These are phyloP conservation scores for Cyberlindnera japonica DNA, from an alignment of 805 yeast species.

Conservation along the genomic window DNA sequence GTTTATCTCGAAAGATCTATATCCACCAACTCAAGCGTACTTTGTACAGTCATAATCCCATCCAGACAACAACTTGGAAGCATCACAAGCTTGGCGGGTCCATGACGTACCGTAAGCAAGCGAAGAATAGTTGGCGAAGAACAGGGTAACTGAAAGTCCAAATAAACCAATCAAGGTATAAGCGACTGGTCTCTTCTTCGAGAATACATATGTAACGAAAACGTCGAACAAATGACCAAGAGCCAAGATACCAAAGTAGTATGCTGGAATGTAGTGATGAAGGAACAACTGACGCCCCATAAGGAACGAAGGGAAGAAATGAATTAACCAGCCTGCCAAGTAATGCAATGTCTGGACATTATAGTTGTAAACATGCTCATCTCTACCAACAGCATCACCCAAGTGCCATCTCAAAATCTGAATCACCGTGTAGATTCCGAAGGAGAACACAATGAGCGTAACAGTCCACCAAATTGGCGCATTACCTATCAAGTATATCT, in stretches of 20 bases:
- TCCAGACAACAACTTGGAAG: constrained; percentile 51
- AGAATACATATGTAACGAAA: constrained; percentile 40
- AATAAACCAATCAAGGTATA: constrained; percentile 45
- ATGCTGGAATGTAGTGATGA: constrained; percentile 91
- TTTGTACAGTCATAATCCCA: constrained; percentile 90
- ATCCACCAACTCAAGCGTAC: constrained; percentile 27
- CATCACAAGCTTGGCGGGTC: constrained; percentile 66
- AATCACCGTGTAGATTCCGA: constrained; percentile 41
- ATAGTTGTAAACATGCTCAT: constrained; percentile 58
- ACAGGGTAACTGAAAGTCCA: constrained; percentile 45
- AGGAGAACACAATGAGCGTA: constrained; percentile 48
- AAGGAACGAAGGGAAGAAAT: constrained; percentile 70
- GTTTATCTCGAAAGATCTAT: neutral
- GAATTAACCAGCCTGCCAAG: constrained; percentile 66
- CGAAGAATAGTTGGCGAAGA: constrained; percentile 64
- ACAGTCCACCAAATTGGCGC: constrained; percentile 79
- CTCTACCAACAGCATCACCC: constrained; percentile 46
- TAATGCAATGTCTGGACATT: constrained; percentile 61
- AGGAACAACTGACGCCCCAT: constrained; percentile 93
- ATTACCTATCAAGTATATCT: constrained; percentile 72
- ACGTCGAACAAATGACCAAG: constrained; percentile 66
- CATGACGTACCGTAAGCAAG: constrained; percentile 76
- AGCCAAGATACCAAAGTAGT: constrained; percentile 80
- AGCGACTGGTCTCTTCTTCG: constrained; percentile 38
- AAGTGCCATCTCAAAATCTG: constrained; percentile 62